Base-by-base conservation (phyloP, 1,284 basidiomycete genomes). In the Papiliotrema fonsecae region DNA sequence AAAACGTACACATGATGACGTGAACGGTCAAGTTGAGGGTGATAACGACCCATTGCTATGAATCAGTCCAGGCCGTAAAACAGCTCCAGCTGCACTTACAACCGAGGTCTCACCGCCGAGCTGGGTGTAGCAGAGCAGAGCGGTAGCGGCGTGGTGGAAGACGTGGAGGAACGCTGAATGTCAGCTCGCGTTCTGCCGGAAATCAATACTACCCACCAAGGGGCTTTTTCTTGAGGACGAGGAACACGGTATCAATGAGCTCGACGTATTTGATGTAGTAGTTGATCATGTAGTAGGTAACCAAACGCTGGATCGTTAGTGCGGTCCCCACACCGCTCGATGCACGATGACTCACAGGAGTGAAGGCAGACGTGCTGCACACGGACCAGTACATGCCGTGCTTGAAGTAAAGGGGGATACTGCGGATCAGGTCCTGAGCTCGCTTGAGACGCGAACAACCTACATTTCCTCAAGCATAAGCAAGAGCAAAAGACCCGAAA, bases 101-200 rank as follows among this genome's bases (percentile, higher is more conserved):
- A 96, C 84, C 58, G 87, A 88, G 44, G 92, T 93, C 72, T 82
- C 81, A 67, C 96, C 93, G 63, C 94, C 86, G 56, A 98, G 80
- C 77, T 98, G 93, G 49, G 85, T 85, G 74, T 85, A 97, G 77
- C 94, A 97, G 53, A 98, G 79, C 47, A 94, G 75, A 51, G 94
- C 94, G 49, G 94, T 97, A n/a, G 93, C 94, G 55, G 93, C 90
- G 78, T 97, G 94, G 75, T 97, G 94, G 80, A 96, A 97, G 61
- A 97, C 93, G 74, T 98, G 94, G 57, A 98, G 78, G 78, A 97
- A 97, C 52, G 88, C 88, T 94, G 36, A 30, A 9, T 21, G 27
- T 46, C 35, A 37, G 36, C n/a, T 28, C 14, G 28, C 6, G 4
- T 19, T 21, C 31, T 21, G 5, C 18, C 14, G n/a, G 13, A 38